A percentile compares a stretch with the other conserved stretches of the same genome.
Conservation (phyloP, 2,329 filamentous ascomycete species). For the Cordyceps farinosa region DNA sequence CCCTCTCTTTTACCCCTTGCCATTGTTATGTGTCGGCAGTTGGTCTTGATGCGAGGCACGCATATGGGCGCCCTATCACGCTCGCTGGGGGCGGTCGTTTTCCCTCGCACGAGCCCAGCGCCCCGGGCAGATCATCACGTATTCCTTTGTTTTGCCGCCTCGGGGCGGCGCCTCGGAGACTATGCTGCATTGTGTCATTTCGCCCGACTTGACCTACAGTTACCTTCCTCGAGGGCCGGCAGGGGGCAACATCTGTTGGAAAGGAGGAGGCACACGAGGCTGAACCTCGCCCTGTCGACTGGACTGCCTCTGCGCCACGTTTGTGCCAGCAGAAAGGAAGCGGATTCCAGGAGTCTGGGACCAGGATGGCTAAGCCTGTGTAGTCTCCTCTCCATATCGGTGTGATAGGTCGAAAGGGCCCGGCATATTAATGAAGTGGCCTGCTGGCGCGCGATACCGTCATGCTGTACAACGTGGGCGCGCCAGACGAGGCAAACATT, state of each 20-base stretch:
- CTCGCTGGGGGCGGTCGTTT: not conserved
- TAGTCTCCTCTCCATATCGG: not conserved
- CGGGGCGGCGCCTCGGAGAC: not conserved
- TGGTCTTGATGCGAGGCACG: not conserved
- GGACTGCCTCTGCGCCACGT: not conserved
- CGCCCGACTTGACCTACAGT: not conserved
- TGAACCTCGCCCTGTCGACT: not conserved
- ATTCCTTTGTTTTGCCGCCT: not conserved
- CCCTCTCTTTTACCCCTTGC: too few relatives aligned
- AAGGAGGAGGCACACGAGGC: not conserved
- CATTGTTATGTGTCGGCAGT: not conserved
- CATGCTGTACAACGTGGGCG: constrained; percentile 4
- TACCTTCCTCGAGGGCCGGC: not conserved
- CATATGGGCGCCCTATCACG: too few relatives aligned
- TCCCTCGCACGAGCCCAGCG: too few relatives aligned
- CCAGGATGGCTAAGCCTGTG: not conserved
- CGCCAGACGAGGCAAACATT: not conserved
- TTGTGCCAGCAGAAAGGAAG: not conserved
- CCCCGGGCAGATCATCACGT: not conserved
- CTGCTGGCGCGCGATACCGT: not conserved
- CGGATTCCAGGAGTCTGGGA: constrained; percentile 1
- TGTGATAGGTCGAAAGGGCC: not conserved
- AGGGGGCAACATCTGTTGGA: not conserved
- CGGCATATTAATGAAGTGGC: not conserved
- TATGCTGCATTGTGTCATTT: not conserved